Conservation (phyloP, 164 flowering plant genomes). For the Dillenia suffruticosa region DNA sequence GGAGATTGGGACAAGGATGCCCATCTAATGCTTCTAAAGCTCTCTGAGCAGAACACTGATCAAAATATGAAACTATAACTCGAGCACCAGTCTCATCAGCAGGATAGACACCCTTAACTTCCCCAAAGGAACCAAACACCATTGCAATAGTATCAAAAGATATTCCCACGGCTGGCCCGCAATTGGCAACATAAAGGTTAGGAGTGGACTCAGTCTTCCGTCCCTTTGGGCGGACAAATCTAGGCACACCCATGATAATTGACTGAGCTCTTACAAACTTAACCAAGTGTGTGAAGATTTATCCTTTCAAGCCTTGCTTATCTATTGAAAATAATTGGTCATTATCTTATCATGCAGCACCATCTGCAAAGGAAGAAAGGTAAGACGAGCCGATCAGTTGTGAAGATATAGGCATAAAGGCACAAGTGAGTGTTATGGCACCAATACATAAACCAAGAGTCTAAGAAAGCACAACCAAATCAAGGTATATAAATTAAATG, state of each 20-base stretch:
- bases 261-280: background rate
- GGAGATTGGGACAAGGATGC: slow-evolving; percentile 51
- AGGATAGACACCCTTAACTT: slow-evolving; percentile 54
- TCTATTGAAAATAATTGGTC: no score
- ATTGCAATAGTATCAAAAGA: slow-evolving; percentile 49
- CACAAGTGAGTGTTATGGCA: no score
- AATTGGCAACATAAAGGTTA: slow-evolving; percentile 85
- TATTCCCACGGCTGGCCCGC: slow-evolving; percentile 85
- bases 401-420: no score
- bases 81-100: slow-evolving; percentile 92
- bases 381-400: no score
- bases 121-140: slow-evolving; percentile 58
- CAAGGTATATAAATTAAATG: no score
- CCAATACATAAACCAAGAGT: no score
- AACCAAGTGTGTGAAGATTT: no score
- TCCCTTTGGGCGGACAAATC: slow-evolving; percentile 45
- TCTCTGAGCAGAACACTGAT: slow-evolving; percentile 39
- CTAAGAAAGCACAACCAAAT: no score
- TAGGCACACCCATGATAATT: slow-evolving; percentile 30
- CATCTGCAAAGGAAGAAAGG: no score
- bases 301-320: no score
- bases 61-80: slow-evolving; percentile 62
- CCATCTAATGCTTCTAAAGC: slow-evolving; percentile 62
- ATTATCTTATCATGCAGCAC: no score
- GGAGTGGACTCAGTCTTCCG: slow-evolving; percentile 31